phyloP scores from a whole-genome alignment of 2,329 filamentous ascomycete species.

The Xylaria sp. region DNA sequence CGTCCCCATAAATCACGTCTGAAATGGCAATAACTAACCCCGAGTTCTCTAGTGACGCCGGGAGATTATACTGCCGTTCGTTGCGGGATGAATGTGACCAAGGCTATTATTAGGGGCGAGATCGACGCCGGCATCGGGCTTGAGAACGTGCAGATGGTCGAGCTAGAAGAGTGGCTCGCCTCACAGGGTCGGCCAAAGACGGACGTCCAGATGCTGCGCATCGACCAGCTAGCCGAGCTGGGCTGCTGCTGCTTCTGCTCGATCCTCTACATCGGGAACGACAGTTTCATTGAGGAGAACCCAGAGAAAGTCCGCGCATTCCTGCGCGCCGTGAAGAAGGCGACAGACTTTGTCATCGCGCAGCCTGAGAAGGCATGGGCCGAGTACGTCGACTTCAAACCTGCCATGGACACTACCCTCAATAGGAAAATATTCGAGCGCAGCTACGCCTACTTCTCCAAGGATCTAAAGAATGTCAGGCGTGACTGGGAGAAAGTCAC shows the following conservation, averaged over 20 bases:
- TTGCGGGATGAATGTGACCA: conserved; percentile 82
- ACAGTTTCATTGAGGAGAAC: conserved; percentile 69
- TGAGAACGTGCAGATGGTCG: conserved; percentile 84
- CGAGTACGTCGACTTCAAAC: conserved; percentile 75
- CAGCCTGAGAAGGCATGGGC: conserved; percentile 67
- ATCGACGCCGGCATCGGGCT: conserved; percentile 79
- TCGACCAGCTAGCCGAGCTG: conserved; percentile 78
- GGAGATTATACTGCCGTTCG: conserved; percentile 77
- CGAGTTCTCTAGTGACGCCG: too few species aligned
- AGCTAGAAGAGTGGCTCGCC: conserved; percentile 77
- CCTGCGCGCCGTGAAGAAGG: conserved; percentile 74
- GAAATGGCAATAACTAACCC: too few species aligned
- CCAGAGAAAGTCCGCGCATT: conserved; percentile 70
- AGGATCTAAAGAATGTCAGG: conserved; percentile 74
- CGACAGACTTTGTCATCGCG: conserved; percentile 73
- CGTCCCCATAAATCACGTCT: too few species aligned
- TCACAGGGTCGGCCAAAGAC: conserved; percentile 64
- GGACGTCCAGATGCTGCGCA: conserved; percentile 81
- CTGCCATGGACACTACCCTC: conserved; percentile 68
- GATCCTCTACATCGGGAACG: conserved; percentile 81
- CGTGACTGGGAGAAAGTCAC: conserved; percentile 82
- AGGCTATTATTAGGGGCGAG: conserved; percentile 73
- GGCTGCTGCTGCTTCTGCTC: conserved; percentile 86
- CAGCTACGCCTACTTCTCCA: conserved; percentile 77
- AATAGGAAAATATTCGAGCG: conserved; percentile 83